These are phyloP conservation scores for Chlorella sp. DNA, from an alignment of 139 green algal species.

Conservation along the genomic window DNA sequence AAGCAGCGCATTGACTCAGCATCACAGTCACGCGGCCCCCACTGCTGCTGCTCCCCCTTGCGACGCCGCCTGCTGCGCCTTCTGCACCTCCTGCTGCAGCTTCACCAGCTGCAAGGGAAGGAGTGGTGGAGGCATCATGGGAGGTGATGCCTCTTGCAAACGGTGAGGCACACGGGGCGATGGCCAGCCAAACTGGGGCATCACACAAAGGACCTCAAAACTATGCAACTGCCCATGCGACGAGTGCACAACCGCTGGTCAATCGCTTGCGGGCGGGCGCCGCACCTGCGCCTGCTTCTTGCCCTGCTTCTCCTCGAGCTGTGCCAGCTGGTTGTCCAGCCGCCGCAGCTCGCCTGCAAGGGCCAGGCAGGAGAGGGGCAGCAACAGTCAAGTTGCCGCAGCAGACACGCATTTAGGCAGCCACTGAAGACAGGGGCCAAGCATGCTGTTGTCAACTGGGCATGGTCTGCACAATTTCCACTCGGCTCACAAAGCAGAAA, in stretches of 20 bases:
- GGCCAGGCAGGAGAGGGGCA: not conserved
- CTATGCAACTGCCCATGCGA: not conserved
- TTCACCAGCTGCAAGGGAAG: not conserved
- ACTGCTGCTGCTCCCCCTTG: not conserved
- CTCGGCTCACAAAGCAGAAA: too few relatives aligned
- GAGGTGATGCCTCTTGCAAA: too few relatives aligned
- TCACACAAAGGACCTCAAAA: too few relatives aligned
- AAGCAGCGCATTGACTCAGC: too few relatives aligned
- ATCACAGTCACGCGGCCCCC: not conserved
- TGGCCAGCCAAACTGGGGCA: too few relatives aligned
- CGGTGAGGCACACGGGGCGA: too few relatives aligned
- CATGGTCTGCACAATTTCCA: too few relatives aligned
- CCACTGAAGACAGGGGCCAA: too few relatives aligned
- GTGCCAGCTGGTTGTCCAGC: constrained; percentile 52
- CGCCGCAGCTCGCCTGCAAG: constrained; percentile 47
- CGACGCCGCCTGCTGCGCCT: not conserved
- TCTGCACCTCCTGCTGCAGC: constrained; percentile 16
- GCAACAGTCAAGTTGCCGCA: too few relatives aligned
- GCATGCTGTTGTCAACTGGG: too few relatives aligned
- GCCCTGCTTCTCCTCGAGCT: constrained; percentile 54
- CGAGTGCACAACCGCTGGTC: not conserved
- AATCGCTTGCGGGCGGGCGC: not conserved
- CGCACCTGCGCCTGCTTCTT: constrained; percentile 41
- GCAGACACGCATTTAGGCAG: too few relatives aligned
- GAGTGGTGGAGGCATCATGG: not conserved